Percentiles rank a stretch among this genome's conserved stretches.
phyloP scores from a whole-genome alignment of 2,329 filamentous ascomycete genomes.

The Podosphaera aphanis region DNA sequence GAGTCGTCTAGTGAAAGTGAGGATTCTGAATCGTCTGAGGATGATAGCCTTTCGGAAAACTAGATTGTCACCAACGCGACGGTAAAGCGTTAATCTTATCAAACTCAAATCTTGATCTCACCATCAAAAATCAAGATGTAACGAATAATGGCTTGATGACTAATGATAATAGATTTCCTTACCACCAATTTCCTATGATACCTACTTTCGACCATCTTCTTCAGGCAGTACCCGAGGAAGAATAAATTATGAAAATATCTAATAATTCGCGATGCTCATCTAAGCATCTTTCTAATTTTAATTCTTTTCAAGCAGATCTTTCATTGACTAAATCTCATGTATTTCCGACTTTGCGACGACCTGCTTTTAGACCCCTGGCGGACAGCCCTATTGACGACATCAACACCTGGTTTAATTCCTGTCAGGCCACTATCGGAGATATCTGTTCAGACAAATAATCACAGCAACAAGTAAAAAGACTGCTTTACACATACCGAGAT shows the following conservation, averaged over 20 bases:
- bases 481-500: not conserved
- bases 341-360: not conserved
- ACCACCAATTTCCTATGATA: not conserved
- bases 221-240: not conserved
- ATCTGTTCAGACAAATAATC: not conserved
- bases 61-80: not conserved
- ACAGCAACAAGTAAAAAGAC: not conserved
- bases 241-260: not conserved
- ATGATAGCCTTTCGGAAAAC: not conserved
- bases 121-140: not conserved
- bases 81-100: not conserved
- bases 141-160: too few relatives aligned
- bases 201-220: not conserved
- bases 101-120: not conserved
- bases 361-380: not conserved
- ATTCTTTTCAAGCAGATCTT: not conserved
- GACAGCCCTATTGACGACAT: not conserved
- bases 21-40: not conserved
- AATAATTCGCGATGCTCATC: not conserved
- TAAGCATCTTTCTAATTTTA: not conserved
- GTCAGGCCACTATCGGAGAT: not conserved
- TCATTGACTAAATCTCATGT: not conserved
- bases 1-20: not conserved
- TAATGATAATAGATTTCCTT: not conserved
- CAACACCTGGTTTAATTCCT: not conserved